phyloP scores from a whole-genome alignment of 306 rosid genomes.

The Styphnolobium japonicum region DNA sequence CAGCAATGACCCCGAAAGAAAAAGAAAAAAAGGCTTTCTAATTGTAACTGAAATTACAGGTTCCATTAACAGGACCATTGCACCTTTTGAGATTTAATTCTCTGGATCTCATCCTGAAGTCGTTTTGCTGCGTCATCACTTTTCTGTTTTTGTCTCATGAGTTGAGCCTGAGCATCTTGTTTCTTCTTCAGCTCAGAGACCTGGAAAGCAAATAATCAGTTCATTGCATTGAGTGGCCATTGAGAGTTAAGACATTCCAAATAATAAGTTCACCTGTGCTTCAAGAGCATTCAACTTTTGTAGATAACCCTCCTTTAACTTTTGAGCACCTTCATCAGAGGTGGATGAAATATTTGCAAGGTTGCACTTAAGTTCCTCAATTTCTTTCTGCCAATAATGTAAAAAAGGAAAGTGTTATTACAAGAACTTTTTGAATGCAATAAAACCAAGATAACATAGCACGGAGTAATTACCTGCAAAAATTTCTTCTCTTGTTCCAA shows the following conservation, averaged over 20 bases:
- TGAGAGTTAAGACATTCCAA: slow-evolving; percentile 6
- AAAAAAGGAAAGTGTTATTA: slow-evolving; percentile 4
- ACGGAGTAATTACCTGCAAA: slow-evolving; percentile 60
- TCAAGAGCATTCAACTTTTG: slow-evolving; percentile 88
- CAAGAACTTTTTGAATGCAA: not conserved
- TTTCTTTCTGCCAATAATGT: slow-evolving; percentile 65
- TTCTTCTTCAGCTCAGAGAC: slow-evolving; percentile 82
- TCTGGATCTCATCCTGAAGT: slow-evolving; percentile 89
- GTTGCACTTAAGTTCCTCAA: slow-evolving; percentile 65
- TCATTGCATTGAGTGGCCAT: not conserved
- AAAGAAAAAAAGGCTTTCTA: not conserved
- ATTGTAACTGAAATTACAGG: not conserved
- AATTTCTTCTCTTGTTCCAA: slow-evolving; percentile 83
- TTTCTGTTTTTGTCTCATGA: slow-evolving; percentile 77
- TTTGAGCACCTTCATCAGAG: slow-evolving; percentile 80
- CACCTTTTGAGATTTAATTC: slow-evolving; percentile 90
- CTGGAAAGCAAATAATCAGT: slow-evolving; percentile 50
- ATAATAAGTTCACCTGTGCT: slow-evolving; percentile 60
- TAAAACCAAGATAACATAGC: not conserved
- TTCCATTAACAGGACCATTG: not conserved
- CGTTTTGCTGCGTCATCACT: slow-evolving; percentile 86
- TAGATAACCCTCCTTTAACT: slow-evolving; percentile 81
- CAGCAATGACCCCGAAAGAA: not conserved
- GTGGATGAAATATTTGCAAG: slow-evolving; percentile 69
- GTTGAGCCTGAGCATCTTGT: slow-evolving; percentile 91